Evolutionary conservation across 805 yeast species (phyloP).

Genomic region (Metschnikowia drakensbergensis): DNA sequence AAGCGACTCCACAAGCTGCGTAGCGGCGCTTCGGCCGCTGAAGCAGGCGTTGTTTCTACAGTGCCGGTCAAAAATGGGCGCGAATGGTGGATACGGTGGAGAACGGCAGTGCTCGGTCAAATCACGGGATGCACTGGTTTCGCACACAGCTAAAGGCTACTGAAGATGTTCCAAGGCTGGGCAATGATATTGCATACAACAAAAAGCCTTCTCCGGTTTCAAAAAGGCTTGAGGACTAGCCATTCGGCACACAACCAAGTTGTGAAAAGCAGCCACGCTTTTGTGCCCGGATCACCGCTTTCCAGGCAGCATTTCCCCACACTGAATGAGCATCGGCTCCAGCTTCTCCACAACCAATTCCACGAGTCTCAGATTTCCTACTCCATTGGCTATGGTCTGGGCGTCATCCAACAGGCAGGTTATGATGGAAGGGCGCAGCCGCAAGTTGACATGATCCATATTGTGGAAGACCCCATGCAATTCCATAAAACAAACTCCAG

Average conservation of each 20-base stretch:
- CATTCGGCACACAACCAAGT: background rate
- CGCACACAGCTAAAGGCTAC: background rate
- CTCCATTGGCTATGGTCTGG: slow-evolving; percentile 94
- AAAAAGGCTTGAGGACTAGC: background rate
- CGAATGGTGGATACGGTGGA: too few relatives aligned
- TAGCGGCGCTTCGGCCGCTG: too few relatives aligned
- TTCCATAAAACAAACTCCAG: slow-evolving; percentile 76
- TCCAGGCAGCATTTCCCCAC: slow-evolving; percentile 3
- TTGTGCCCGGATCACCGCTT: background rate
- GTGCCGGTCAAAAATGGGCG: too few relatives aligned
- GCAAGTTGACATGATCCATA: slow-evolving; percentile 83
- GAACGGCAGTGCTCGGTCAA: too few relatives aligned
- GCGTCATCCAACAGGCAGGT: slow-evolving; percentile 71
- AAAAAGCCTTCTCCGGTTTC: background rate
- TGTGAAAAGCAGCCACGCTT: background rate
- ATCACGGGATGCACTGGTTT: background rate
- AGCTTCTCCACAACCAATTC: slow-evolving; percentile 8
- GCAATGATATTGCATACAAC: background rate
- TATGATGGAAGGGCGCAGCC: slow-evolving; percentile 42
- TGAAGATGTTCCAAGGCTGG: background rate
- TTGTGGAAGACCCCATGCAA: slow-evolving; percentile 66
- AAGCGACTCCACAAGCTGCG: too few relatives aligned
- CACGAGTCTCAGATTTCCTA: slow-evolving; percentile 61
- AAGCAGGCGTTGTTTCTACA: too few relatives aligned
- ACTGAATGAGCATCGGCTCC: slow-evolving; percentile 7